Evolutionary conservation across 768 basidiomycete genomes (phyloP).

Genomic region (Paxillus rubicundulus): DNA sequence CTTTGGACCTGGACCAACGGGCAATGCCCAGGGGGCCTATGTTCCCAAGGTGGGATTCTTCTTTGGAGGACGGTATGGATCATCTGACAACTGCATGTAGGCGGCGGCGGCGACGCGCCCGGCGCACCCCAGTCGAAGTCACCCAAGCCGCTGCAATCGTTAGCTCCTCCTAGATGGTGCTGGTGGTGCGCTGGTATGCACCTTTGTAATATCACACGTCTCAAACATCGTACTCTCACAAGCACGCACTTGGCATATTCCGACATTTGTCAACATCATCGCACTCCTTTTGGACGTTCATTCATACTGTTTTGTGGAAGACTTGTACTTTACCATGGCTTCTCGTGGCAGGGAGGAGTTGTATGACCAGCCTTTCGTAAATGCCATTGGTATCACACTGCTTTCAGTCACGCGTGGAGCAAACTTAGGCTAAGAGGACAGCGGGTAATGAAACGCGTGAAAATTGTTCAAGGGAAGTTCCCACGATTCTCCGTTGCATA

Average conservation of each 20-base stretch:
- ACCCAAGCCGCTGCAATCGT: neutral
- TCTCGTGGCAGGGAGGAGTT: neutral
- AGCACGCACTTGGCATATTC: neutral
- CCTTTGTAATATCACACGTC: neutral
- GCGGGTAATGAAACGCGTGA: too few relatives aligned
- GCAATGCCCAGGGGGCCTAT: constrained; percentile 89
- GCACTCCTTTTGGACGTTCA: neutral
- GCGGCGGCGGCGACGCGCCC: constrained; percentile 29
- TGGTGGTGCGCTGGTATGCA: neutral
- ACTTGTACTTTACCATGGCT: neutral
- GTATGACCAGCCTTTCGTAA: neutral
- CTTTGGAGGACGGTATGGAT: too few relatives aligned
- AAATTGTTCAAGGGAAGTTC: constrained; percentile 12
- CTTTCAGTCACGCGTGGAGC: too few relatives aligned
- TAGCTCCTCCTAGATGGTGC: neutral
- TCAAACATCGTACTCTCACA: neutral
- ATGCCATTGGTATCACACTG: neutral
- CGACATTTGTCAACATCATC: neutral
- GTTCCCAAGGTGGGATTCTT: constrained; percentile 61
- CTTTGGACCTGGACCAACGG: constrained; percentile 88
- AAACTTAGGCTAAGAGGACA: too few relatives aligned
- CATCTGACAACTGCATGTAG: constrained; percentile 9
- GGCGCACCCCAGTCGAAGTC: constrained; percentile 16
- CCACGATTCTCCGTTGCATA: constrained; percentile 28
- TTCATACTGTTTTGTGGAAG: neutral